These are phyloP conservation scores for Candida pseudoviswanathii DNA, from an alignment of 1,139 yeast genomes.

Conservation along the genomic window DNA sequence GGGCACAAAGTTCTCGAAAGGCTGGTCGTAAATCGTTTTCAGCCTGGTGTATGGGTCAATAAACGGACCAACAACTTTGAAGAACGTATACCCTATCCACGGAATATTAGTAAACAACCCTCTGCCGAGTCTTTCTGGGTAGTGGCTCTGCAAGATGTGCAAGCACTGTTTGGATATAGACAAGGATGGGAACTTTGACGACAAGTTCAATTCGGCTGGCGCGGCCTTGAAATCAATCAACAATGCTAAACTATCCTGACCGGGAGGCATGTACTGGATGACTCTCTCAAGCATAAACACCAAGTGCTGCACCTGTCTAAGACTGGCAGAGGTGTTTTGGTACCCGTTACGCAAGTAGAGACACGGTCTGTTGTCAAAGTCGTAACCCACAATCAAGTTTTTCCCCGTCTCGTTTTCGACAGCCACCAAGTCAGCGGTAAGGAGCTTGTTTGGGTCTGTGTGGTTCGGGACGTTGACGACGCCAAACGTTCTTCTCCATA, in stretches of 20 bases:
- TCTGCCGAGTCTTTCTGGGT: conserved; percentile 92
- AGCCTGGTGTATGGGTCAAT: conserved; percentile 94
- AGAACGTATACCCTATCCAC: conserved; percentile 86
- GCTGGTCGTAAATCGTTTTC: conserved; percentile 87
- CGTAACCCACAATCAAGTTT: conserved; percentile 85
- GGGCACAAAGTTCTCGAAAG: conserved; percentile 73
- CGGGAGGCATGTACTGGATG: conserved; percentile 92
- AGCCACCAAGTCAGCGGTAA: conserved; percentile 65
- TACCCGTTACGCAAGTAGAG: conserved; percentile 87
- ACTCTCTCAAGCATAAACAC: conserved; percentile 90
- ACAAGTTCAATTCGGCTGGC: conserved; percentile 51
- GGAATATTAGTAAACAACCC: conserved; percentile 92
- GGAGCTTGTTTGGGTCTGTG: conserved; percentile 40
- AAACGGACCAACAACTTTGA: conserved; percentile 88
- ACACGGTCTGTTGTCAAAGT: conserved; percentile 86
- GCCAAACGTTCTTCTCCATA: conserved; percentile 95
- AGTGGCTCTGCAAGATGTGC: conserved; percentile 88
- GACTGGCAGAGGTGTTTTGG: conserved; percentile 86
- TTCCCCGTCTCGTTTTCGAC: conserved; percentile 86
- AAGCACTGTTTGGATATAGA: conserved; percentile 72
- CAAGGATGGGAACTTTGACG: conserved; percentile 46
- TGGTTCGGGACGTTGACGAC: conserved; percentile 57
- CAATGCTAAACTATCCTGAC: conserved; percentile 89
- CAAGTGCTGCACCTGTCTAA: conserved; percentile 87
- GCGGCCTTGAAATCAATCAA: conserved; percentile 84